phyloP scores from a whole-genome alignment of 2,329 filamentous ascomycete genomes.

The Bipolaris oryzae region DNA sequence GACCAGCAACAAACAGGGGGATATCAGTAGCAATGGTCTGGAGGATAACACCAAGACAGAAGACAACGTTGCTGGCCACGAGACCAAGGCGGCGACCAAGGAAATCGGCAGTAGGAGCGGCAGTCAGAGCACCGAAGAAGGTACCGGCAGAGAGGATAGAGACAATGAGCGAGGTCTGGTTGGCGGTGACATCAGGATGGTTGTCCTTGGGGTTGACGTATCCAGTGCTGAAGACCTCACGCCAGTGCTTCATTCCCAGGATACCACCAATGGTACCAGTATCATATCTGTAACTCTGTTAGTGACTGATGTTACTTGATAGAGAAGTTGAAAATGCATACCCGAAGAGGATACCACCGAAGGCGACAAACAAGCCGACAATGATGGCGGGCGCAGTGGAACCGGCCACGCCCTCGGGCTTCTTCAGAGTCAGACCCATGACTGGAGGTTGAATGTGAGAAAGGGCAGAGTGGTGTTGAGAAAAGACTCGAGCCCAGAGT shows the following conservation, averaged over 20 bases:
- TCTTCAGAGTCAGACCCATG: conserved; percentile 58
- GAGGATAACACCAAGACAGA: conserved; percentile 50
- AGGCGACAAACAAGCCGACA: conserved; percentile 54
- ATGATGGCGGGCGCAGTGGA: conserved; percentile 47
- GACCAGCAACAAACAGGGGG: conserved; percentile 49
- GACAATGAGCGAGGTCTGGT: conserved; percentile 73
- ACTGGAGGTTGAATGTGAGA: conserved; percentile 16
- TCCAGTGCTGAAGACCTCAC: conserved; percentile 62
- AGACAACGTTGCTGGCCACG: conserved; percentile 43
- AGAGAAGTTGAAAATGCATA: conserved; percentile 22
- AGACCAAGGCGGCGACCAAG: conserved; percentile 72
- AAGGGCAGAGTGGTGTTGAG: conserved; percentile 8
- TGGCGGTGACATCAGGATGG: conserved; percentile 38
- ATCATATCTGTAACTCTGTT: conserved; percentile 39
- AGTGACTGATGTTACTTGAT: conserved; percentile 1
- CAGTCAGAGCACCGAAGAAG: conserved; percentile 72
- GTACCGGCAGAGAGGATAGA: conserved; percentile 85
- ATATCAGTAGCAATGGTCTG: conserved; percentile 46
- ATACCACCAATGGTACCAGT: conserved; percentile 62
- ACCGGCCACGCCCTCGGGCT: conserved; percentile 76
- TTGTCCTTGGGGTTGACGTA: conserved; percentile 49
- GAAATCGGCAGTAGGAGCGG: conserved; percentile 69
- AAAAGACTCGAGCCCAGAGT: conserved; percentile 7
- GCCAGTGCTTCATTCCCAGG: conserved; percentile 72
- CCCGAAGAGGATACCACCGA: conserved; percentile 53